phyloP scores from a whole-genome alignment of 176 grass and related monocot genomes.

The Dendrocalamus sinicus region DNA sequence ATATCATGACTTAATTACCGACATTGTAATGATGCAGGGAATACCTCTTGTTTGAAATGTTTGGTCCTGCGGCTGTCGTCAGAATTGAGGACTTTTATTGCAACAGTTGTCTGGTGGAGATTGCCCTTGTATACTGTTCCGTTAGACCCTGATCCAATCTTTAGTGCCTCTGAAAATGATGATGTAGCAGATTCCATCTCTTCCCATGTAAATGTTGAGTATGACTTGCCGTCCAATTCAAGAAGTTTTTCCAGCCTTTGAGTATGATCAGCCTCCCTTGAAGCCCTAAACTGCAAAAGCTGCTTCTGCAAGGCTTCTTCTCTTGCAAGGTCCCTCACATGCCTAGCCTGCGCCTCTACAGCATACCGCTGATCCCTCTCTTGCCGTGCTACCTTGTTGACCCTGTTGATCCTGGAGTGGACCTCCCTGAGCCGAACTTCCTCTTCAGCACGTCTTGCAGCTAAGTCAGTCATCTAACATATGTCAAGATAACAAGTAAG shows the following conservation, averaged over 20 bases:
- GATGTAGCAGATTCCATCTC: slow-evolving; percentile 79
- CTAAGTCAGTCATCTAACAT: slow-evolving; percentile 49
- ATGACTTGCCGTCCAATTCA: slow-evolving; percentile 42
- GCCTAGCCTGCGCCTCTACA: slow-evolving; percentile 41
- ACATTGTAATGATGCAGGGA: background rate
- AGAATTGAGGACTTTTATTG: slow-evolving; percentile 81
- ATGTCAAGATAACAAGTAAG: slow-evolving; percentile 33
- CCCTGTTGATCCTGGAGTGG: slow-evolving; percentile 47
- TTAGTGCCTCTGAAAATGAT: slow-evolving; percentile 67
- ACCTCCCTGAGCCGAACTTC: slow-evolving; percentile 59
- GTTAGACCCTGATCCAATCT: slow-evolving; percentile 68
- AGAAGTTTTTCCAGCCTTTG: slow-evolving; percentile 54
- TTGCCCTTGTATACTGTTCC: slow-evolving; percentile 87
- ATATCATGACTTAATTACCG: background rate
- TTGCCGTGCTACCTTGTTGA: slow-evolving; percentile 42
- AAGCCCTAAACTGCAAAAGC: slow-evolving; percentile 40
- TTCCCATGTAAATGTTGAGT: slow-evolving; percentile 72
- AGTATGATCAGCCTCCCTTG: slow-evolving; percentile 47
- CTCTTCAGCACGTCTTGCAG: slow-evolving; percentile 53
- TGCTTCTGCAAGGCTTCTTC: slow-evolving; percentile 54
- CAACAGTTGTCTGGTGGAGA: slow-evolving; percentile 70
- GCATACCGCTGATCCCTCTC: slow-evolving; percentile 32
- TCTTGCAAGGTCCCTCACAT: slow-evolving; percentile 44
- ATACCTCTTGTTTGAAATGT: slow-evolving; percentile 90
- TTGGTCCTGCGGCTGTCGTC: slow-evolving; percentile 49